phyloP scores from a whole-genome alignment of 2,329 filamentous ascomycete genomes.

The Fusarium miscanthi region DNA sequence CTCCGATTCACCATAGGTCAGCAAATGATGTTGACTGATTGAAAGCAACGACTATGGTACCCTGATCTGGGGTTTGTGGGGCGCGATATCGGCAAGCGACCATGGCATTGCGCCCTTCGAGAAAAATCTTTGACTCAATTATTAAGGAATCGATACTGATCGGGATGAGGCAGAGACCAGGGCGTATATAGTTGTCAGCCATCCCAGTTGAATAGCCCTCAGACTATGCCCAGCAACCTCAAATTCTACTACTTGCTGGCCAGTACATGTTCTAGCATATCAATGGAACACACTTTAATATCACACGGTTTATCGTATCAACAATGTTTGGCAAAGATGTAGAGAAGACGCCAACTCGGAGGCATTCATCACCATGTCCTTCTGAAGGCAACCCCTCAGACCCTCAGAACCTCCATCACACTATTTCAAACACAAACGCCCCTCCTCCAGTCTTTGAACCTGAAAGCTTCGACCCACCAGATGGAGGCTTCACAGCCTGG shows the following conservation, averaged over 20 bases:
- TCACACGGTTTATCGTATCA: background rate
- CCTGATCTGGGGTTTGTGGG: constrained; percentile 28
- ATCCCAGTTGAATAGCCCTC: constrained; percentile 1
- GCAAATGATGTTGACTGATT: constrained; percentile 16
- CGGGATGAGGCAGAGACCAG: background rate
- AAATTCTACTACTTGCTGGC: background rate
- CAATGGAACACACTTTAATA: constrained; percentile 14
- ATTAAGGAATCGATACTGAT: background rate
- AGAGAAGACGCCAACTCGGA: constrained; percentile 29
- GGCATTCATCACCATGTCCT: constrained; percentile 7
- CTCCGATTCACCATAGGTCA: background rate
- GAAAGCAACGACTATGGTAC: constrained; percentile 11
- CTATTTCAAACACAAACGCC: constrained; percentile 43
- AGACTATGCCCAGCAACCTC: background rate
- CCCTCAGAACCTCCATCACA: constrained; percentile 25
- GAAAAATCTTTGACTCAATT: constrained; percentile 20
- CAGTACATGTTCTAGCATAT: constrained; percentile 3
- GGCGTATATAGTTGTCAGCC: constrained; percentile 32
- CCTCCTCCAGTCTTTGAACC: constrained; percentile 37
- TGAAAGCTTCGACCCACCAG: constrained; percentile 49
- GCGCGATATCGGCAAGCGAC: constrained; percentile 37
- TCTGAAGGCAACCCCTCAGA: background rate
- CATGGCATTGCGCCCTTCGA: constrained; percentile 18
- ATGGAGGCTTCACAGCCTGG: constrained; percentile 62
- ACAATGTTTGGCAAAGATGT: constrained; percentile 39